Base-by-base conservation (phyloP, 768 basidiomycete genomes). In the Tylopilus vinaceipallidus region DNA sequence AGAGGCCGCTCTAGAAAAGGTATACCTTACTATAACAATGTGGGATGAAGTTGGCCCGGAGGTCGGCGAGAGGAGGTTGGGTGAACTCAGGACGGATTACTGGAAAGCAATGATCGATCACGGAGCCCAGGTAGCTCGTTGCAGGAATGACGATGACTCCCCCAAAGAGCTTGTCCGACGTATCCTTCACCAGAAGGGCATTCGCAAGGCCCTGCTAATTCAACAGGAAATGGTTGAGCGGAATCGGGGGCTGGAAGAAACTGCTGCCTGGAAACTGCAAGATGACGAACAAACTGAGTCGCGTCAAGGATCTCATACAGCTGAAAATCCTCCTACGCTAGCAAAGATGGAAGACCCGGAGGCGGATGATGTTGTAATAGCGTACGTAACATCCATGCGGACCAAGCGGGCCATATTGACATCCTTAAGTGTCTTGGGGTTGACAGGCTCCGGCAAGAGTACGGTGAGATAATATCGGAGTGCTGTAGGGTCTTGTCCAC, bases 1-100 rank as follows among this genome's bases (percentile, higher is more conserved):
- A 49, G 13, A 49, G 49, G 42, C 58, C 49, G 43, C 71, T 55
- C 39, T 69, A 17, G 53, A 53, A 1, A 65, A 66, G n/a, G 67
- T 75, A 3, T 49, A 69, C 16, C 52, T 75, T 12, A 65, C 61
- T 14, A 71, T 73, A 2, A 73, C 73, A 16, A 73, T 71, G 66
- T 75, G 72, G 73, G 67, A 68, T 51, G 60, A 60, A 34, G 55
- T 68, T 14, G 56, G 56, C 0, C 29, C 17, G 4, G 35, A 24
- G 0, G 52, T 58, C 5, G 71, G 67, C 4, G 33, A 53, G 22
- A 38, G 38, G 36, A 59, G 59, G 52, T 22, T 50, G 12, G 11
- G 38, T 4, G 50, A 61, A 26, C 56, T 61, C 12, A n/a, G 2
- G 17, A 6, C 1, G 17, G 36, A 45, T 1, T 58, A 46, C 35